phyloP scores from a whole-genome alignment of 495 filamentous ascomycete genomes.

The Tuber aestivum region DNA sequence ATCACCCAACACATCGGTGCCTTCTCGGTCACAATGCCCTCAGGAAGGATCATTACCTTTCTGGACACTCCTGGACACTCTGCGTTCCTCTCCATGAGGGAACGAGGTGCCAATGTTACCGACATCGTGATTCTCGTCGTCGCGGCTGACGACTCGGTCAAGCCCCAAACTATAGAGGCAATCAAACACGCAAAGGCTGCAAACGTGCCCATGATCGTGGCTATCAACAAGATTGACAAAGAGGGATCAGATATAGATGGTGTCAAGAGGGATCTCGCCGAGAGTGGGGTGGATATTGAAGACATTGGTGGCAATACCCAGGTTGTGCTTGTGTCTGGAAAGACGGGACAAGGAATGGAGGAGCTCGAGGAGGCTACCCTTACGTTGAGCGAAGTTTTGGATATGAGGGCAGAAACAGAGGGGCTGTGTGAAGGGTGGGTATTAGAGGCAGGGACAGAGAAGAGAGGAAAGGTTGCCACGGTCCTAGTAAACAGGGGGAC shows the following conservation, averaged over 20 bases:
- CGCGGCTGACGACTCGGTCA: conserved; percentile 95
- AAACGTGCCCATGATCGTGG: conserved; percentile 91
- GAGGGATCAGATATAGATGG: conserved; percentile 67
- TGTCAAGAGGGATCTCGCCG: conserved; percentile 80
- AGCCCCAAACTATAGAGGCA: conserved; percentile 92
- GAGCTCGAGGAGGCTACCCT: conserved; percentile 87
- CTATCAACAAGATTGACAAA: conserved; percentile 97
- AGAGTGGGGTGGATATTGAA: conserved; percentile 84
- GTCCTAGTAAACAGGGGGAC: conserved; percentile 84
- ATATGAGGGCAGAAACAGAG: conserved; percentile 71
- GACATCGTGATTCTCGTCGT: conserved; percentile 96
- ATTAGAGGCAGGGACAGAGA: conserved; percentile 85
- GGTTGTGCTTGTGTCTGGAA: conserved; percentile 82
- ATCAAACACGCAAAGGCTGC: conserved; percentile 90
- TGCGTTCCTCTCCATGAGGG: conserved; percentile 91
- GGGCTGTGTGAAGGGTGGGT: conserved; percentile 89
- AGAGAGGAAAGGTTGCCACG: conserved; percentile 78
- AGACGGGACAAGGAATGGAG: conserved; percentile 85
- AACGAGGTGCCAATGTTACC: conserved; percentile 90
- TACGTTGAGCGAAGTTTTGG: conserved; percentile 77
- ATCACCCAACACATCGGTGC: conserved; percentile 99
- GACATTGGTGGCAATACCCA: conserved; percentile 94
- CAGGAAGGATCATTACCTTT: conserved; percentile 86
- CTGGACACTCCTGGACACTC: conserved; percentile 96
- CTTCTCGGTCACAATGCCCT: conserved; percentile 84